These are phyloP conservation scores for Globisporangium yorkense DNA, from an alignment of 352 stramenopile genomes.

Conservation along the genomic window DNA sequence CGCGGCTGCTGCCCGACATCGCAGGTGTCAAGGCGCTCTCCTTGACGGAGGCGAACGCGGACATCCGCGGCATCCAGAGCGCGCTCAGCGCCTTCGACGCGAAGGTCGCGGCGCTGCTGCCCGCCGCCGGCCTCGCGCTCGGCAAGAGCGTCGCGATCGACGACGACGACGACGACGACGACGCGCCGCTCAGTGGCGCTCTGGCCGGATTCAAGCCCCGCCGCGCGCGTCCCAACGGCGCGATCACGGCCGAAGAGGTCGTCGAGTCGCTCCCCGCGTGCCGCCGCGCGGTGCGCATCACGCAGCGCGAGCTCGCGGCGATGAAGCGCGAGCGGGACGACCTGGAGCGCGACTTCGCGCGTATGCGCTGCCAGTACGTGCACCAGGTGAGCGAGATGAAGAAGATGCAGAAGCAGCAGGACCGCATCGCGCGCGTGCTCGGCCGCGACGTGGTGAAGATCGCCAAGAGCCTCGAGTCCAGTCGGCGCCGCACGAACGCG, in stretches of 20 bases:
- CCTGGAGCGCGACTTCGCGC: conserved; percentile 69
- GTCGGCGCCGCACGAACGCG: conserved; percentile 58
- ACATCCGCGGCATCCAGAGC: conserved; percentile 56
- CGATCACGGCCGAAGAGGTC: conserved; percentile 70
- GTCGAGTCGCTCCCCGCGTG: conserved; percentile 61
- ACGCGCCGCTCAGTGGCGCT: not conserved
- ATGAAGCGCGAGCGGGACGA: conserved; percentile 73
- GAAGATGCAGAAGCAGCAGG: conserved; percentile 64
- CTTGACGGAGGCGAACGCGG: conserved; percentile 35
- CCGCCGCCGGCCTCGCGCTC: conserved; percentile 2
- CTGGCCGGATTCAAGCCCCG: not conserved
- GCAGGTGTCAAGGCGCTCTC: conserved; percentile 46
- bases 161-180: not conserved
- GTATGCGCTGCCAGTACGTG: conserved; percentile 52
- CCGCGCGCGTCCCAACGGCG: conserved; percentile 23
- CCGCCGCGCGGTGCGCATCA: conserved; percentile 65
- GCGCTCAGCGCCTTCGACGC: conserved; percentile 43
- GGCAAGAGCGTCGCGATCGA: not conserved
- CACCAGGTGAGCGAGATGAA: conserved; percentile 65
- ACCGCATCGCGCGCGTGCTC: conserved; percentile 43
- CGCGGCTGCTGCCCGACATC: conserved; percentile 50
- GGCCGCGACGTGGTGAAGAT: conserved; percentile 37
- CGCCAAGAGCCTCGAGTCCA: conserved; percentile 58
- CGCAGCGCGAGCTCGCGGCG: conserved; percentile 57
- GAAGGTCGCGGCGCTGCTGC: conserved; percentile 15